phyloP scores from a whole-genome alignment of 2,329 filamentous ascomycete species.

The Hysterium pulicare region DNA sequence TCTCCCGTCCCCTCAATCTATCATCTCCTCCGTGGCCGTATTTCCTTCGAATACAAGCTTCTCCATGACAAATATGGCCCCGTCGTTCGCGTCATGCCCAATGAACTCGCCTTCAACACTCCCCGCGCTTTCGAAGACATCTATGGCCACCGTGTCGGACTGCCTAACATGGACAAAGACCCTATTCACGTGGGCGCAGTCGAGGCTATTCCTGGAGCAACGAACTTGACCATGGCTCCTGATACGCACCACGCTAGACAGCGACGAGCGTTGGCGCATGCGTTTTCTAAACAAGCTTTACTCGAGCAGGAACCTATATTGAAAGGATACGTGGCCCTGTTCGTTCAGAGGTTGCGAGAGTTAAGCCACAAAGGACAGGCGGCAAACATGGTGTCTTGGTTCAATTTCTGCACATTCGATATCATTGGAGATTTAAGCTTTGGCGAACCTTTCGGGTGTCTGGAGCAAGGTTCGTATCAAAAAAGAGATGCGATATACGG shows the following conservation, averaged over 20 bases:
- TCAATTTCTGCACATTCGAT: slow-evolving; percentile 32
- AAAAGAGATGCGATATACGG: neutral
- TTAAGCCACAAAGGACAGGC: slow-evolving; percentile 24
- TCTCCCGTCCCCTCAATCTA: slow-evolving; percentile 26
- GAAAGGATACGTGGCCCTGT: slow-evolving; percentile 38
- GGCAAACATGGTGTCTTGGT: slow-evolving; percentile 34
- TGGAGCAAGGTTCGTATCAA: slow-evolving; percentile 21
- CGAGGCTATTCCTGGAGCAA: slow-evolving; percentile 33
- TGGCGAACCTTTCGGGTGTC: slow-evolving; percentile 30
- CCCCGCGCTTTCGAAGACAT: slow-evolving; percentile 32
- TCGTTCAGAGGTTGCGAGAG: slow-evolving; percentile 38
- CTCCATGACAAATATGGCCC: slow-evolving; percentile 33
- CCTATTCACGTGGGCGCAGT: slow-evolving; percentile 35
- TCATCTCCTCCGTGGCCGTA: slow-evolving; percentile 25
- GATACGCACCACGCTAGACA: slow-evolving; percentile 39
- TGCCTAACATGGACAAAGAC: slow-evolving; percentile 33
- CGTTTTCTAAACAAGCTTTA: slow-evolving; percentile 40
- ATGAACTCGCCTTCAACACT: slow-evolving; percentile 32
- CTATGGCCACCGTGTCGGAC: slow-evolving; percentile 28
- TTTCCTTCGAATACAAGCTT: slow-evolving; percentile 28
- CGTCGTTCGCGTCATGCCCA: slow-evolving; percentile 33
- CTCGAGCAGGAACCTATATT: slow-evolving; percentile 40
- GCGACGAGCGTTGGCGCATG: slow-evolving; percentile 39
- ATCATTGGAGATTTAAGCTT: slow-evolving; percentile 33
- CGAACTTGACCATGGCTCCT: slow-evolving; percentile 36